Evolutionary conservation across 768 basidiomycete genomes (phyloP), one percentile per base, ranked within the genome.

Genomic region (Mycena vitilis): DNA sequence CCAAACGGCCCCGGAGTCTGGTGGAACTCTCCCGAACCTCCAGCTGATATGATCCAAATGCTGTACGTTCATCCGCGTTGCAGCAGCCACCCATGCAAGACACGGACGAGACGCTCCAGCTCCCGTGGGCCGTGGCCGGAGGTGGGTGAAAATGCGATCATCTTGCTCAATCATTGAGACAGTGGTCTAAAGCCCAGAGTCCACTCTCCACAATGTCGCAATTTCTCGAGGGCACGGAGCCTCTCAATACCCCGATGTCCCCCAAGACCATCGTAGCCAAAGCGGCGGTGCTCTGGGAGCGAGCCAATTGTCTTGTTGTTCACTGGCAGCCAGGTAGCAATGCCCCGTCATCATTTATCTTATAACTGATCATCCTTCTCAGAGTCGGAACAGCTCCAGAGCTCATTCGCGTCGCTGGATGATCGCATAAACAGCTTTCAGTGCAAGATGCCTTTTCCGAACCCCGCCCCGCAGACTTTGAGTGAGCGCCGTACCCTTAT

Each of bases 111-210:
- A 30, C 36, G 18, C 45, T 67, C 6, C 60, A 68, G 20, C 64
- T 64, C 42, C n/a, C n/a, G n/a, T n/a, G n/a, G n/a, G n/a, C 60
- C 56, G 5, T 72, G 69, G 71, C 71, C 69, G 9, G 54, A 56
- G 4, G 63, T 68, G 13, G 45, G 42, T 25, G 34, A 10, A 23
- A 10, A 5, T n/a, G 64, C 52, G n/a, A 22, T 25, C 25, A n/a
- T 22, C 13, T 42, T 61, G 9, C n/a, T 23, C 23, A 7, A 42
- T 9, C n/a, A 6, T 20, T 52, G n/a, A n/a, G 9, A 52, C 38
- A 12, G 23, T 11, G 7, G 9, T 16, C 42, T 12, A 23, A 25
- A n/a, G 12, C 9, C 34, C 52, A 44, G 16, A 25, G 22, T 2
- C 16, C 52, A 12, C n/a, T n/a, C n/a, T 54, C 61, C 47, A 65